Evolutionary conservation across 129 eudicot species (phyloP).

Genomic region (Dittrichia graveolens): DNA sequence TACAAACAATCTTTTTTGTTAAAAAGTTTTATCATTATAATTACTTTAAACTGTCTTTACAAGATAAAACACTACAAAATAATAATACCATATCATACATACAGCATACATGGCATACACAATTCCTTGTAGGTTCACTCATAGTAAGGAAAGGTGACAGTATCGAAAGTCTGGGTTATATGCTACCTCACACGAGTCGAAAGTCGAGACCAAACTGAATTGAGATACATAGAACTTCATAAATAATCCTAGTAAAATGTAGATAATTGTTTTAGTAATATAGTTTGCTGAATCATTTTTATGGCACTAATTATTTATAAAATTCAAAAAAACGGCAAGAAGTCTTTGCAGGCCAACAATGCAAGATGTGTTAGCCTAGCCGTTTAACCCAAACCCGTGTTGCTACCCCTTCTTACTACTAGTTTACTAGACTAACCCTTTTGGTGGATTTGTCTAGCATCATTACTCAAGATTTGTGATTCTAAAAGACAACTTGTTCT

Average conservation of each 20-base stretch:
- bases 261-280: neutral
- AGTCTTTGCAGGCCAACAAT: neutral
- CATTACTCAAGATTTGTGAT: neutral
- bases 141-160: too few relatives aligned
- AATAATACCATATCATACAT: too few relatives aligned
- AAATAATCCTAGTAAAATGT: neutral
- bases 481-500: neutral
- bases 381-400: constrained; percentile 7
- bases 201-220: neutral
- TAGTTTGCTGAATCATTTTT: too few relatives aligned
- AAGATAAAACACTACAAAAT: neutral
- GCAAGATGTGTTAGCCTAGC: neutral
- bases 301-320: neutral
- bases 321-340: neutral
- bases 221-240: neutral
- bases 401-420: neutral
- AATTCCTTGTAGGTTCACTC: too few relatives aligned
- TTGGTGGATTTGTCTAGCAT: too few relatives aligned
- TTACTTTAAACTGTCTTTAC: neutral
- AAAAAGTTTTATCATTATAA: neutral
- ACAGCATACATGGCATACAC: too few relatives aligned
- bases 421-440: neutral
- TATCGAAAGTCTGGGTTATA: too few relatives aligned
- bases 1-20: neutral
- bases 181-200: too few relatives aligned